Base-by-base conservation (phyloP, 768 basidiomycete genomes). In the Russula sp. region DNA sequence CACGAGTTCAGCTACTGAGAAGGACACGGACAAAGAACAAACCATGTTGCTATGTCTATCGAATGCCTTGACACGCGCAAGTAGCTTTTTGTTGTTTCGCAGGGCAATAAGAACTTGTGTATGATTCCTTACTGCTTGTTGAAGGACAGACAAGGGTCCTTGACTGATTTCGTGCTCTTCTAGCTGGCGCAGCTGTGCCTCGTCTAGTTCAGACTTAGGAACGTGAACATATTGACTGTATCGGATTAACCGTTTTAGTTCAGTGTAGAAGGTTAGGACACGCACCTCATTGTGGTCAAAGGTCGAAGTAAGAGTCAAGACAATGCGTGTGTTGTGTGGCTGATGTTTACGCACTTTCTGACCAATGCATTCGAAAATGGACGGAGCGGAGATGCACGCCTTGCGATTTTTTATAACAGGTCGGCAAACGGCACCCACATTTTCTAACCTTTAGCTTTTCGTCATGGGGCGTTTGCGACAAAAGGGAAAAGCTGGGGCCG, bases 1-100 rank as follows among this genome's bases (percentile, higher is more conserved):
- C 49, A 35, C 57, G 67, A 14, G 35, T 65, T 60, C 65, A 58
- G 53, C 48, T 22, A 35, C n/a, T 32, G 50, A 34, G 61, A 58
- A 25, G n/a, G 16, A 20, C 38, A 16, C 43, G 56, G 52, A 43
- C 25, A 49, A 7, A 53, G 25, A 45, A 75, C 86, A 51, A 67
- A 92, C 96, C 95, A 99, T 98, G 72, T 99, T 99, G 69, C 92
- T 91, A 75, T 99, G 97, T 72, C 97, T 82, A 74, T 99, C 97
- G 72, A 99, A 99, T 0, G 97, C 97, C 75, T 99, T 99, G 59
- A 98, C 95, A 53, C 95, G 84, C 38, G 92, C 91, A 50, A 94
- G 81, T 39, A 99, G 78, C 75, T 99, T 99, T 79, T 96, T 98
- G 82, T 98, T 98, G 79, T 98, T 99, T 69, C 97, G 81, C 59